Percentiles rank a stretch among this genome's conserved stretches.
Evolutionary conservation across 495 filamentous ascomycete genomes (phyloP).

Genomic region (Tirmania nivea): DNA sequence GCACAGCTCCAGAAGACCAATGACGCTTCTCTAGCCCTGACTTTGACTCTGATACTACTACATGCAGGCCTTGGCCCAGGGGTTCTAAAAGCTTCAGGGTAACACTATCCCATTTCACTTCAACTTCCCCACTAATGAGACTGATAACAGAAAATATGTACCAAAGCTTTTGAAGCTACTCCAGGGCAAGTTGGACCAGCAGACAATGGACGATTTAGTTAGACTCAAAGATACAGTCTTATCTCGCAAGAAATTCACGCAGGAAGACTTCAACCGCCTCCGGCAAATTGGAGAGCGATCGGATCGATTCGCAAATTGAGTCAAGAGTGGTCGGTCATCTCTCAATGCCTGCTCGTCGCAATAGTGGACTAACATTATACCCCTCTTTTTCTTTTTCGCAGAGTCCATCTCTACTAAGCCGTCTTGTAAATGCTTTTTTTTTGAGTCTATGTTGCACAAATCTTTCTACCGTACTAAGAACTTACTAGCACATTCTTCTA

Average conservation of each 20-base stretch:
- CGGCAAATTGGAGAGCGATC: conserved; percentile 9
- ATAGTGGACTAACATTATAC: too few species aligned
- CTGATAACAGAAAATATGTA: conserved; percentile 13
- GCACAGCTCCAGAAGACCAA: conserved; percentile 6
- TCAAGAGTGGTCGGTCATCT: too few species aligned
- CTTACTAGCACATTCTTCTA: too few species aligned
- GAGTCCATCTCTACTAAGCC: too few species aligned
- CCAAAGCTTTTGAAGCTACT: conserved; percentile 16
- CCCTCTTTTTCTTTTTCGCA: too few species aligned
- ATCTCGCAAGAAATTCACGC: conserved; percentile 5
- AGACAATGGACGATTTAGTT: conserved; percentile 3
- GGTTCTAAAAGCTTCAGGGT: conserved; percentile 17
- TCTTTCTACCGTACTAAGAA: too few species aligned
- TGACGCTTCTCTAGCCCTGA: conserved; percentile 10
- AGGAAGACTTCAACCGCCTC: conserved; percentile 7
- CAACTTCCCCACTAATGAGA: neutral
- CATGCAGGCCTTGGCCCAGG: conserved; percentile 9
- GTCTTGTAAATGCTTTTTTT: too few species aligned
- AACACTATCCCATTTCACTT: conserved; percentile 3
- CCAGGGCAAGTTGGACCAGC: conserved; percentile 2
- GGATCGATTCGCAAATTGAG: conserved; percentile 1
- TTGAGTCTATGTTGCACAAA: too few species aligned
- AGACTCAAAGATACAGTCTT: conserved; percentile 12
- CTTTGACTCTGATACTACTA: conserved; percentile 11
- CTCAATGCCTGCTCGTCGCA: too few species aligned